Base-by-base conservation (phyloP, 1,139 yeast species). In the Pneumocystis wakefieldiae region DNA sequence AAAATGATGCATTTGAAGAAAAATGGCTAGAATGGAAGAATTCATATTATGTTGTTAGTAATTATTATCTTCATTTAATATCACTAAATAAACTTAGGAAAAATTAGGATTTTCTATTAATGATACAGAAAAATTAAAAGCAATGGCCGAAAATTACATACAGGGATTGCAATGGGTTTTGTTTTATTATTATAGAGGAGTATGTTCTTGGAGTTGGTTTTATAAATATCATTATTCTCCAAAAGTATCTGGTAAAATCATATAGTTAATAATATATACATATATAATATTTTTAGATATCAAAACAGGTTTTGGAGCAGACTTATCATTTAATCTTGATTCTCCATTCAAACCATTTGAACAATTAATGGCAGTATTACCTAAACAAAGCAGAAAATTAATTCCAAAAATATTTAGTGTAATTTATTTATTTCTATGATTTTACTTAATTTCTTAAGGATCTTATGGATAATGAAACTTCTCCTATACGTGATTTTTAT, bases 121-220 rank as follows among this genome's bases (percentile, higher is more conserved):
- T 59, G 75, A 73, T 58, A 83, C 80, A 39, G 85, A 82, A 1
- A 76, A 82, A 67, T 76, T 91, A 70, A 74, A 74, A 28, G 74
- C 71, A n/a, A 73, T 89, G 70, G 81, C 95, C n/a, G 84, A 84
- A 69, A 91, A 89, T 73, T 91, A 90, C 72, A 78, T 91, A 60
- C 96, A 91, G 75, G 97, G 97, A 69, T 79, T 91, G 68, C 97
- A 91, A 75, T 91, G 97, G 97, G 97, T 91, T 17, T 78, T 91
- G 74, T 85, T 81, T 71, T 91, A 91, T 75, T 91, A 91, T 74
- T 91, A 89, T 72, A 81, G 82, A 69, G 97, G 97, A 32, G 85
- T 88, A 71, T 87, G 87, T 60, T 89, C 97, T 1, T 91, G 97
- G 97, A 86, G 88, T 64, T 91, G 97, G 97, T 91, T 83, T 72